phyloP scores from a whole-genome alignment of 2,329 filamentous ascomycete species.

The Aspergillus terreus region DNA sequence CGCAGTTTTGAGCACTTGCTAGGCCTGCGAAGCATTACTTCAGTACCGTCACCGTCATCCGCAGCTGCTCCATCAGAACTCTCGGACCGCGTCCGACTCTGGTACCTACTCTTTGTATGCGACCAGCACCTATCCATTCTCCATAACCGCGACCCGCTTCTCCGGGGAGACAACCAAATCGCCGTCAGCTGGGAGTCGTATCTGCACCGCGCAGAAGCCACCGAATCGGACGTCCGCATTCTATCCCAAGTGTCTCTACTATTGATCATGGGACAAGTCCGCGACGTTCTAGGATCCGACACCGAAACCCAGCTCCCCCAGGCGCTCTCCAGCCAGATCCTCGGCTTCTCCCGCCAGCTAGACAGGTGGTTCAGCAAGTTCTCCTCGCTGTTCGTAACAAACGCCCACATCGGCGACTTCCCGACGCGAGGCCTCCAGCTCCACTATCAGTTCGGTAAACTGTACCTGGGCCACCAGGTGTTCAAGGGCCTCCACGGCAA shows the following conservation, averaged over 20 bases:
- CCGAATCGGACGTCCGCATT: slow-evolving; percentile 31
- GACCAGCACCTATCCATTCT: slow-evolving; percentile 37
- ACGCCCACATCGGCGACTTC: slow-evolving; percentile 39
- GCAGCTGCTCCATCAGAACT: slow-evolving; percentile 6
- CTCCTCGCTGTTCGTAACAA: slow-evolving; percentile 19
- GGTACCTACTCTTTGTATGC: slow-evolving; percentile 35
- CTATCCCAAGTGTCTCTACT: slow-evolving; percentile 33
- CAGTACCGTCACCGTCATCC: not conserved
- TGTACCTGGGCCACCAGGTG: slow-evolving; percentile 47
- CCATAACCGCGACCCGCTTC: slow-evolving; percentile 33
- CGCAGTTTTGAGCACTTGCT: slow-evolving; percentile 37
- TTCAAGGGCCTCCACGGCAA: slow-evolving; percentile 40
- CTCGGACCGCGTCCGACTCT: slow-evolving; percentile 29
- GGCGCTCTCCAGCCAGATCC: slow-evolving; percentile 22
- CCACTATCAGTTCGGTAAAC: slow-evolving; percentile 48
- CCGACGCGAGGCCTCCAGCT: slow-evolving; percentile 45
- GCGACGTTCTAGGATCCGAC: slow-evolving; percentile 31
- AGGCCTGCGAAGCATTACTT: not conserved
- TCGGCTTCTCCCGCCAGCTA: slow-evolving; percentile 25
- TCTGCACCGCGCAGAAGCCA: slow-evolving; percentile 27
- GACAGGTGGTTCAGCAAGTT: slow-evolving; percentile 29
- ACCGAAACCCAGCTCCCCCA: slow-evolving; percentile 24
- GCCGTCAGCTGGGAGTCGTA: slow-evolving; percentile 33
- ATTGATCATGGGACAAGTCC: slow-evolving; percentile 35
- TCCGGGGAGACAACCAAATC: slow-evolving; percentile 34